Percentiles rank a stretch among this genome's conserved stretches.
Conservation (phyloP, 805 yeast species). For the Wickerhamiella parazyma region DNA sequence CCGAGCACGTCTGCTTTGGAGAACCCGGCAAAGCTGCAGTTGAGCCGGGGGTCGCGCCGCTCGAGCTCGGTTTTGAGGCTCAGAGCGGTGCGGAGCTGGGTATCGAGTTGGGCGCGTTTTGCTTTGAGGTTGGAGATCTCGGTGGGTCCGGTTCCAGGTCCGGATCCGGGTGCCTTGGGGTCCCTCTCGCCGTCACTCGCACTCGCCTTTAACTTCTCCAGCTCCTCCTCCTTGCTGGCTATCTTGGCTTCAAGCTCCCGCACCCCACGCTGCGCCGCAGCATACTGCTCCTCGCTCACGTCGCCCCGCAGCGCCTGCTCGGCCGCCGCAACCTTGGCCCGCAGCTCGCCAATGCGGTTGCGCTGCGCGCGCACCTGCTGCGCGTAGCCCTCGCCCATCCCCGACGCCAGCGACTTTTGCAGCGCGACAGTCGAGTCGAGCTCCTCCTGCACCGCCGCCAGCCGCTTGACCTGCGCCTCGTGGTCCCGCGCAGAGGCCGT, state of each 20-base stretch:
- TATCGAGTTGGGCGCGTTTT: not conserved
- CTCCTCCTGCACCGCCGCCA: not conserved
- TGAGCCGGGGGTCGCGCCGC: slow-evolving; percentile 8
- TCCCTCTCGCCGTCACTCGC: too few species aligned
- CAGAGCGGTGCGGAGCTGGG: not conserved
- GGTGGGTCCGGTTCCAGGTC: too few species aligned
- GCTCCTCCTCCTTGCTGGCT: not conserved
- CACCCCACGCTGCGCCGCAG: not conserved
- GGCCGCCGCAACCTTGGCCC: not conserved
- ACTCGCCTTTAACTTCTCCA: not conserved
- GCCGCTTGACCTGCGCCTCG: not conserved
- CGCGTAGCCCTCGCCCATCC: not conserved
- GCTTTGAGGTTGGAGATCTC: too few species aligned
- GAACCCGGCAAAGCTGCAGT: slow-evolving; percentile 33
- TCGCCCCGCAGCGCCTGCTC: not conserved
- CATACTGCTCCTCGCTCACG: not conserved
- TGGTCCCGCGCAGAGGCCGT: not conserved
- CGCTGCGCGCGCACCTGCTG: not conserved
- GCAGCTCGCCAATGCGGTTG: not conserved
- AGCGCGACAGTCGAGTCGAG: not conserved
- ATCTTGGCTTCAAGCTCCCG: not conserved
- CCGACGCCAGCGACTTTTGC: not conserved
- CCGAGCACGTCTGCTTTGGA: slow-evolving; percentile 61
- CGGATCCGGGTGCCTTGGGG: too few species aligned
- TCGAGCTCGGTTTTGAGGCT: slow-evolving; percentile 6